These are phyloP conservation scores for Globisporangium nunn DNA, from an alignment of 352 stramenopile genomes.

Conservation along the genomic window DNA sequence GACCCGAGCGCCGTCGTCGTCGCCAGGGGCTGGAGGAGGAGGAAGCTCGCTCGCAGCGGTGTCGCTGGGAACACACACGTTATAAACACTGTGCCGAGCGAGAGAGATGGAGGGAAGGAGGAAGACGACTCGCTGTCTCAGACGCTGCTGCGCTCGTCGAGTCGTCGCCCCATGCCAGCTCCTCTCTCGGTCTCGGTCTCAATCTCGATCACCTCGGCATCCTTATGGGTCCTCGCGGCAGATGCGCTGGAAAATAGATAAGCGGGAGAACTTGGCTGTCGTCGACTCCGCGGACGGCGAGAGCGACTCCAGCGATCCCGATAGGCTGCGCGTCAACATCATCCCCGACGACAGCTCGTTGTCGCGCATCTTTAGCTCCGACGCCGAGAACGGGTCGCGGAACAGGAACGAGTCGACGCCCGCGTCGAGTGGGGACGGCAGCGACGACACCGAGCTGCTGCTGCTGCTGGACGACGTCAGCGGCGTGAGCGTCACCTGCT, in stretches of 20 bases:
- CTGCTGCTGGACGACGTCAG: conserved; percentile 31
- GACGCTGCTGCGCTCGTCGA: background rate
- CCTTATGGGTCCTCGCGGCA: conserved; percentile 57
- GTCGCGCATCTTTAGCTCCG: conserved; percentile 25
- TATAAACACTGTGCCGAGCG: background rate
- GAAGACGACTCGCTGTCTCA: background rate
- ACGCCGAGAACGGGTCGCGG: conserved; percentile 40
- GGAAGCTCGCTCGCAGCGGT: background rate
- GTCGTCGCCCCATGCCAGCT: background rate
- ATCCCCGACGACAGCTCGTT: background rate
- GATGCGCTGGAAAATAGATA: conserved; percentile 81
- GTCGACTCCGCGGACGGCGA: conserved; percentile 28
- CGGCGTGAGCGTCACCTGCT: conserved; percentile 51
- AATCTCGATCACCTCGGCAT: background rate
- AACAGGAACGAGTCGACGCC: conserved; percentile 22
- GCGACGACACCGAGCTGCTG: conserved; percentile 28
- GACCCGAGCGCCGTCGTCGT: background rate
- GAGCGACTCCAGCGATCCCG: conserved; percentile 17
- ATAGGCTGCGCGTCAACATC: background rate
- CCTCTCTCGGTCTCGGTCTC: background rate
- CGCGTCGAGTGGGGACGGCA: conserved; percentile 11
- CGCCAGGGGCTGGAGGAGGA: background rate
- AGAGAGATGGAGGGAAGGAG: background rate
- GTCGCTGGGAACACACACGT: background rate
- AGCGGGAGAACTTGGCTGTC: conserved; percentile 51